Base-by-base conservation (phyloP, 1,139 yeast species). In the Pichia sp. region DNA sequence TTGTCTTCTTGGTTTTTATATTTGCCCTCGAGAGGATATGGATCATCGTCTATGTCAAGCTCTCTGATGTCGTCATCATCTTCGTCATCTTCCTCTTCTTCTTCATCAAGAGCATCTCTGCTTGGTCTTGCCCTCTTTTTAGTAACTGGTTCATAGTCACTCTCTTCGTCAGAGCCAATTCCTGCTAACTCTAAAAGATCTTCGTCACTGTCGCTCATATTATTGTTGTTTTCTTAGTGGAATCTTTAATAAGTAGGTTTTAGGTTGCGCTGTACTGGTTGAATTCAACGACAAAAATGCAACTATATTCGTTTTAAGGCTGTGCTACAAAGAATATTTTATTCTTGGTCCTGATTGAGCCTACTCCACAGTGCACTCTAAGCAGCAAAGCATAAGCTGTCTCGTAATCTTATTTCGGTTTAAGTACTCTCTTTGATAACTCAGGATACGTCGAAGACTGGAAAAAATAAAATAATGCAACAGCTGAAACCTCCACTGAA, bases 161-260 rank as follows among this genome's bases (percentile, higher is more conserved):
- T 52, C 30, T 56, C 63, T 40, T 48, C 58, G 10, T 50, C 61
- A 2, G 62, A 53, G 17, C 72, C 84, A 26, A 80, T 85, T 43
- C 94, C 95, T 28, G 96, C 96, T 51, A 88, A 73, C 7, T 95
- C 96, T 59, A 88, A 73, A 63, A 86, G 76, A 70, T 86, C 96
- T 59, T 86, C 96, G 57, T 84, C 94, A 58, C 83, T 74, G 62
- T 82, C 91, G 34, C 46, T 45, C 46, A 42, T 45, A 6, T 14
- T 31, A 14, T n/a, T 28, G 20, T 12, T 10, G 7, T 26, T 10
- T 26, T 24, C 14, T 7, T 24, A 24, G 11, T 24, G n/a, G 12
- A 7, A 10, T 24, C 28, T 11, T 12, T 7, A 11, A 24, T 14
- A 24, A 24, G 7, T 5, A 8, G 7, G 17, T 26, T 15, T n/a